Conservation (phyloP, 345 rosid species). For the Isatis tinctoria region DNA sequence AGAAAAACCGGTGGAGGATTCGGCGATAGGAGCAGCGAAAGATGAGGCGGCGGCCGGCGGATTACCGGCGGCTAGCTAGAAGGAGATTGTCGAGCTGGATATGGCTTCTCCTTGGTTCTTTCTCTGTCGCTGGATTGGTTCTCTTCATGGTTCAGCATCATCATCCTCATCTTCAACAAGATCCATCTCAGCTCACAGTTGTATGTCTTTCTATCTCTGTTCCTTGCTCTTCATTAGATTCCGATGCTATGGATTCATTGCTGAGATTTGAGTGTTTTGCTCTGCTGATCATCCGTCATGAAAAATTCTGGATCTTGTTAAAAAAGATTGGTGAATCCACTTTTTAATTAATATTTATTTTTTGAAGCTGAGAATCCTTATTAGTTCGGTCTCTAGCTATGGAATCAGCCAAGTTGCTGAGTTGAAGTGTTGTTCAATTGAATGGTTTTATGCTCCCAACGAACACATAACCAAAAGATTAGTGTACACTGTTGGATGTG, state of each 20-base stretch:
- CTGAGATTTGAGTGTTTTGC: slow-evolving; percentile 5
- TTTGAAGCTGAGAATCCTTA: neutral
- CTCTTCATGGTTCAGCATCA: slow-evolving; percentile 79
- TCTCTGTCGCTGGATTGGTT: slow-evolving; percentile 67
- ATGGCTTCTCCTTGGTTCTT: slow-evolving; percentile 67
- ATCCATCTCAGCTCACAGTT: slow-evolving; percentile 30
- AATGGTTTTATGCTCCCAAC: neutral
- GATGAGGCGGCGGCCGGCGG: slow-evolving; percentile 94
- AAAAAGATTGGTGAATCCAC: neutral
- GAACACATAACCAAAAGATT: neutral
- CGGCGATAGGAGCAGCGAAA: slow-evolving; percentile 32
- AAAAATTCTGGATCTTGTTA: slow-evolving; percentile 4
- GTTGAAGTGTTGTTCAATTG: neutral
- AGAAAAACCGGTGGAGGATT: slow-evolving; percentile 30
- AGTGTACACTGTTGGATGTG: neutral
- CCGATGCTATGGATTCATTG: neutral
- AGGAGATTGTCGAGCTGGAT: slow-evolving; percentile 85
- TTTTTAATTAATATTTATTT: no score
- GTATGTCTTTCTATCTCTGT: slow-evolving; percentile 13
- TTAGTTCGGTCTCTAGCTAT: neutral
- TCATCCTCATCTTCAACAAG: slow-evolving; percentile 68
- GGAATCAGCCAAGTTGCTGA: neutral
- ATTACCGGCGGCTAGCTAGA: slow-evolving; percentile 89
- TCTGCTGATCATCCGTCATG: neutral
- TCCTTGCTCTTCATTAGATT: neutral